These are phyloP conservation scores for button mushroom (Agaricus bisporus) DNA, from an alignment of 768 basidiomycete genomes.

Conservation along the genomic window DNA sequence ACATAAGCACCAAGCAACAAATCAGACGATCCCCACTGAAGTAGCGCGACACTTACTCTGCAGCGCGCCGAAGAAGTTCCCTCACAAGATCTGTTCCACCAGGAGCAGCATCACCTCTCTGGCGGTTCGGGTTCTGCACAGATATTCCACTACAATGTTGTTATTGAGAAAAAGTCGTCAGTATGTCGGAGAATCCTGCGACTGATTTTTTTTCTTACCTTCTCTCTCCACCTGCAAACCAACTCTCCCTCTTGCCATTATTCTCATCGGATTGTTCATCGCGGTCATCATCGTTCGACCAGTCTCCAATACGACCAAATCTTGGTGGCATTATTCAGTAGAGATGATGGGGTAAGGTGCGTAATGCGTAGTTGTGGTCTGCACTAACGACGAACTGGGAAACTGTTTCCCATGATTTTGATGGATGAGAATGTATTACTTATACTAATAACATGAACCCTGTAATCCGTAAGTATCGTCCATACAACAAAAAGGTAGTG, in stretches of 20 bases:
- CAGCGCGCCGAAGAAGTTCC: conserved; percentile 75
- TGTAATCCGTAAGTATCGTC: no score
- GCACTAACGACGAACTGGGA: no score
- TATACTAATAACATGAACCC: no score
- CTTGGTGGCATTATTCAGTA: conserved; percentile 21
- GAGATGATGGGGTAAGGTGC: background rate
- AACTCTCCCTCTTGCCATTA: conserved; percentile 52
- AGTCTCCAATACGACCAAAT: conserved; percentile 50
- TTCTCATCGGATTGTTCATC: conserved; percentile 48
- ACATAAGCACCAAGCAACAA: background rate
- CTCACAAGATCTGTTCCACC: conserved; percentile 53
- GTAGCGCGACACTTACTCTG: conserved; percentile 47
- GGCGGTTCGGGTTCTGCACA: conserved; percentile 75
- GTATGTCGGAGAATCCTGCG: background rate
- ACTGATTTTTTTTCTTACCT: conserved; percentile 42
- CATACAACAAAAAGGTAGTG: no score
- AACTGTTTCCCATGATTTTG: no score
- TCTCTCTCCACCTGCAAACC: conserved; percentile 94
- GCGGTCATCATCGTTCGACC: conserved; percentile 37
- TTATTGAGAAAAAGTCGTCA: background rate
- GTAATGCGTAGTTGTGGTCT: background rate
- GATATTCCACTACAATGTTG: conserved; percentile 65
- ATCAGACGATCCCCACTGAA: background rate
- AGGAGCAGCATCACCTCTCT: conserved; percentile 26
- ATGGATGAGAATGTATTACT: no score